Evolutionary conservation across 2,329 filamentous ascomycete genomes (phyloP), one percentile per base, ranked within the genome.

Genomic region (Pseudogymnoascus sp.): DNA sequence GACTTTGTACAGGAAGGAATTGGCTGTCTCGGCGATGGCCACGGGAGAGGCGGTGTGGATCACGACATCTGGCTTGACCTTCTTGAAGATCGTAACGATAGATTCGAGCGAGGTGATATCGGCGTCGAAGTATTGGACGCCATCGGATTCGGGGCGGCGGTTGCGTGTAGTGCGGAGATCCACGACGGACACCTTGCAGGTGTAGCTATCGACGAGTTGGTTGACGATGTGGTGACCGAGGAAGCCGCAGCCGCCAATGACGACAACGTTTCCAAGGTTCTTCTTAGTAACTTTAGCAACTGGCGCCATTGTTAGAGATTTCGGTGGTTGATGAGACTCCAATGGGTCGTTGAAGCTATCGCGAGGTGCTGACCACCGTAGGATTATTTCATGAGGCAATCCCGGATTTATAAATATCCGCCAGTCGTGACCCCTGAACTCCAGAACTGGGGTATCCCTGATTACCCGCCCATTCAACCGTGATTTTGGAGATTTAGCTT

Each of bases 11-110:
- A 95, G 89, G 37, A 90, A 77, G 70, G 81, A 76, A 71, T 82
- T 76, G 71, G 78, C 76, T 74, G 80, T 71, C 71, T 75, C 75
- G 76, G 83, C 78, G 73, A 84, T 82, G 64, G 79, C 81, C 23
- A 81, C 76, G 40, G 90, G 90, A 36, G 88, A 90, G 18, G 93
- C 95, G 1, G 93, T 96, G 77, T 99, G 93, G 71, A 97, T 88
- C 61, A 99, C 91, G 12, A 96, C 84, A 72, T 92, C 87, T 18
- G 93, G 93, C 70, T 83, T 84, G 62, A 87, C 81, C 67, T 85
- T 79, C 34, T 81, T 75, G 70, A 97, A 86, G 50, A 91, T 77
- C 38, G 81, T 78, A 42, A 83, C 74, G 67, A 95, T 81, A 66
- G 81, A 81, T 62, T 80, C 79, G 16, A 78, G 72, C 66, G 89